Evolutionary conservation across 2,329 filamentous ascomycete genomes (phyloP).

Genomic region (Paecilomyces fulvus): DNA sequence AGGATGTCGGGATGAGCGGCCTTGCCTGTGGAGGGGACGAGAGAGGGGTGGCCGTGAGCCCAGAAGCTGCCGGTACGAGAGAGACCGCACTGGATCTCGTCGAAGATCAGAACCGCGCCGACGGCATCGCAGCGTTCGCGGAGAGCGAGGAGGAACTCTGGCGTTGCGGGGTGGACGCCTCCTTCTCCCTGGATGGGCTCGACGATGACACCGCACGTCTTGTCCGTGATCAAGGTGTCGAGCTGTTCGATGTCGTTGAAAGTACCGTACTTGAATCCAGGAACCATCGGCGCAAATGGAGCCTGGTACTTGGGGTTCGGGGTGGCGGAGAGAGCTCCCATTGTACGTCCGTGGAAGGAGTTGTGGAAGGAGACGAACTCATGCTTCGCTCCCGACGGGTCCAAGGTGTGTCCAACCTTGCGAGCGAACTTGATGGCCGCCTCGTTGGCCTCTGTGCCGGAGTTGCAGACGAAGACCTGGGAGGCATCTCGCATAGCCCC

Average conservation of each 20-base stretch:
- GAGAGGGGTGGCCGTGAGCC: slow-evolving; percentile 69
- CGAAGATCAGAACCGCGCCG: slow-evolving; percentile 81
- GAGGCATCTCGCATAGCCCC: slow-evolving; percentile 74
- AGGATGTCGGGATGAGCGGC: slow-evolving; percentile 89
- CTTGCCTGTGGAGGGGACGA: slow-evolving; percentile 32
- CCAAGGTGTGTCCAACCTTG: slow-evolving; percentile 72
- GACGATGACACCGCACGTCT: slow-evolving; percentile 88
- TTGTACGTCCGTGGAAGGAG: slow-evolving; percentile 93
- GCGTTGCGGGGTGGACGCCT: slow-evolving; percentile 73
- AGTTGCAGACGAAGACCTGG: slow-evolving; percentile 90
- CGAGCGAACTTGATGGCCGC: slow-evolving; percentile 94
- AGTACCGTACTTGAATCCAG: slow-evolving; percentile 77
- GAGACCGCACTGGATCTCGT: slow-evolving; percentile 95
- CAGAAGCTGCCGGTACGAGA: slow-evolving; percentile 80
- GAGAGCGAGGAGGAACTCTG: slow-evolving; percentile 77
- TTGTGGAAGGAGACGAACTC: slow-evolving; percentile 86
- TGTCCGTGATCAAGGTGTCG: slow-evolving; percentile 65
- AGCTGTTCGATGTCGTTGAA: slow-evolving; percentile 76
- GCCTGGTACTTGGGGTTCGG: slow-evolving; percentile 97
- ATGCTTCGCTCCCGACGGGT: slow-evolving; percentile 63
- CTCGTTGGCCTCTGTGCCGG: slow-evolving; percentile 93
- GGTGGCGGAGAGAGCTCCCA: slow-evolving; percentile 91
- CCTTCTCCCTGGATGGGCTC: slow-evolving; percentile 98
- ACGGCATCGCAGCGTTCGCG: slow-evolving; percentile 77
- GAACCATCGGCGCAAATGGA: slow-evolving; percentile 91